Evolutionary conservation across 2,329 filamentous ascomycete species (phyloP).

Genomic region (Xylaria sp.): DNA sequence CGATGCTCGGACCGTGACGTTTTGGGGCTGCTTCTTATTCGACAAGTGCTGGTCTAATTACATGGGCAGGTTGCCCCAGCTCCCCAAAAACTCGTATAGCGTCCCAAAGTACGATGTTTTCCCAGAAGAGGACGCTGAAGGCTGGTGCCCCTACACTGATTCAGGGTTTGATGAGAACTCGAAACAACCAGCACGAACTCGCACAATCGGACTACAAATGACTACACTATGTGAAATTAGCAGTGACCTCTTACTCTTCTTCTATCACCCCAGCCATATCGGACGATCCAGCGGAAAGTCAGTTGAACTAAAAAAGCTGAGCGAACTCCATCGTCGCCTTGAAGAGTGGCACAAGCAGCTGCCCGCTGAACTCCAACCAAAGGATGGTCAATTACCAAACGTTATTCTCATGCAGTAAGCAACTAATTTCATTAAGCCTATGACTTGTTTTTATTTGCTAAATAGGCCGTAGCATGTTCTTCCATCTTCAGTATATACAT

Average conservation of each 20-base stretch:
- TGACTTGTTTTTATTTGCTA: constrained; percentile 1
- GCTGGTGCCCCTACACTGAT: constrained; percentile 91
- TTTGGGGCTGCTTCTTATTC: constrained; percentile 98
- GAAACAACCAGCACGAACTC: constrained; percentile 83
- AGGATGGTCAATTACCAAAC: constrained; percentile 88
- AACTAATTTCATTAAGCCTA: constrained; percentile 6
- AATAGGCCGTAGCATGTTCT: constrained; percentile 81
- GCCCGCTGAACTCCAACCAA: constrained; percentile 87
- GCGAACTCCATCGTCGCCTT: constrained; percentile 87
- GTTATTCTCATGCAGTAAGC: constrained; percentile 85
- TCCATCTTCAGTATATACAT: constrained; percentile 93
- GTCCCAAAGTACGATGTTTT: constrained; percentile 93
- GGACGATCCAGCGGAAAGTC: constrained; percentile 76
- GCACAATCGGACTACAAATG: constrained; percentile 84
- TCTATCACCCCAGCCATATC: constrained; percentile 84
- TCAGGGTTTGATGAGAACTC: constrained; percentile 77
- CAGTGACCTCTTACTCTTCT: constrained; percentile 86
- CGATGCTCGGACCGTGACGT: constrained; percentile 89
- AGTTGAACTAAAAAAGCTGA: constrained; percentile 89
- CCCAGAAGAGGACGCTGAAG: constrained; percentile 84
- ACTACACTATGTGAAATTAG: constrained; percentile 91
- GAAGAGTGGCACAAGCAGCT: constrained; percentile 89
- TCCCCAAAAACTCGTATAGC: constrained; percentile 81
- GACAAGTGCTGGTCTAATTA: constrained; percentile 99
- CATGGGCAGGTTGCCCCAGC: constrained; percentile 87